Base-by-base conservation (phyloP, 768 basidiomycete genomes). In the Auricularia sp. region DNA sequence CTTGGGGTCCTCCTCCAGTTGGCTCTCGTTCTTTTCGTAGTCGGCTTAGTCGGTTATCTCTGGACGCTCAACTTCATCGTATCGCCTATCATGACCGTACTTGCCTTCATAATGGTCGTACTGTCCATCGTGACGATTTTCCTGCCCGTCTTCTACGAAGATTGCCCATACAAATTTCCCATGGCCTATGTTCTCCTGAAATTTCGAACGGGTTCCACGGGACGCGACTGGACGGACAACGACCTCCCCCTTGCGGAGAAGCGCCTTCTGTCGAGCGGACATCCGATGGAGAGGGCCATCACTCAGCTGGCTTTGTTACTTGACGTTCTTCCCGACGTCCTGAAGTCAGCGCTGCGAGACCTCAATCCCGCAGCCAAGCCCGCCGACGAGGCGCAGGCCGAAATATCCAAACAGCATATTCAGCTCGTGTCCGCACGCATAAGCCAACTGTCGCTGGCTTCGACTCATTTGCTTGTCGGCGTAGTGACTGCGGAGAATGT, bases 1-100 rank as follows among this genome's bases (percentile, higher is more conserved):
- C 24, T 63, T n/a, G 21, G 42, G 4, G 51, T 63, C 29, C 63
- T 63, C 8, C 63, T 63, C 29, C 63, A 63, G 14, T 18, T 63
- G 35, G 63, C 42, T 21, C 63, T 63, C n/a, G 63, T 51, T 18
- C 14, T 63, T 18, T 63, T 63, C 21, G 44, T 63, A 1, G 21
- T 63, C 2, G 63, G 63, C n/a, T 4, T 63, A 10, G 34, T 63
- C 39, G 13, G 29, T 29, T 63, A 51, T 29, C 47, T 51, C 63
- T 35, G 51, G 44, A 35, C 42, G 7, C 44, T 63, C 44, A 63
- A 21, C 18, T 51, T 10, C 47, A 45, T 63, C 51, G 47, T 63
- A 29, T 51, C 63, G 24, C 35, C 34, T 0, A 29, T 63, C 44
- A 10, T 51, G 24, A 51, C 44, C 14, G 42, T 16, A 10, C 24